phyloP scores from a whole-genome alignment of 75 land plant species.

The Sequoiadendron giganteum region DNA sequence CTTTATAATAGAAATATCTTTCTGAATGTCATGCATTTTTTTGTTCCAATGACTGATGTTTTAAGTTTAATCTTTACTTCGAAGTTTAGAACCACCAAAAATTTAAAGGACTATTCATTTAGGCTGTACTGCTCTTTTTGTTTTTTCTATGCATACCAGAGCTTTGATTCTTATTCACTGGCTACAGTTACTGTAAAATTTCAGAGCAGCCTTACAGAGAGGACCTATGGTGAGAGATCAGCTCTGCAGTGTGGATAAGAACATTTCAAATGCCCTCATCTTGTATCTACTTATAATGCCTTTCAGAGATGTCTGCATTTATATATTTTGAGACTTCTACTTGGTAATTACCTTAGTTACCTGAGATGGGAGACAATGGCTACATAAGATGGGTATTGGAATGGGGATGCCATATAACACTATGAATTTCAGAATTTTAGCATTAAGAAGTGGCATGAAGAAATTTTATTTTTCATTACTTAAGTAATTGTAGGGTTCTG shows the following conservation, averaged over 20 bases:
- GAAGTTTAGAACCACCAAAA: background rate
- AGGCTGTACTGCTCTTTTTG: background rate
- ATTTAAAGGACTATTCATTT: background rate
- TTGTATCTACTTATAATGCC: background rate
- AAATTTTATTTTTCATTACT: background rate
- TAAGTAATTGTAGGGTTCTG: background rate
- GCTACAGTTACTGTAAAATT: background rate
- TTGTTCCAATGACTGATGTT: background rate
- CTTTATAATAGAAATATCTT: background rate
- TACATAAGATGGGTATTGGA: background rate
- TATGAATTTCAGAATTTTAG: background rate
- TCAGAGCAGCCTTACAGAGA: background rate
- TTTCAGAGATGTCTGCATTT: background rate
- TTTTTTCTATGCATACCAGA: background rate
- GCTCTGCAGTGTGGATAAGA: background rate
- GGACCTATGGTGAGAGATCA: background rate
- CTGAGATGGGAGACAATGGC: background rate
- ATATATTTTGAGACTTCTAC: slow-evolving; percentile 3
- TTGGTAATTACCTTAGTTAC: background rate
- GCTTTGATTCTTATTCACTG: background rate
- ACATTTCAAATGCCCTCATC: background rate
- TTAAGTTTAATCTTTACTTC: background rate
- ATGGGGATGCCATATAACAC: background rate
- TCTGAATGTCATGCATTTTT: background rate
- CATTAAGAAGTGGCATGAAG: background rate